Percentiles rank a stretch among this genome's conserved stretches.
Evolutionary conservation across 306 rosid species (phyloP).

Genomic region (Rosa multiflora): DNA sequence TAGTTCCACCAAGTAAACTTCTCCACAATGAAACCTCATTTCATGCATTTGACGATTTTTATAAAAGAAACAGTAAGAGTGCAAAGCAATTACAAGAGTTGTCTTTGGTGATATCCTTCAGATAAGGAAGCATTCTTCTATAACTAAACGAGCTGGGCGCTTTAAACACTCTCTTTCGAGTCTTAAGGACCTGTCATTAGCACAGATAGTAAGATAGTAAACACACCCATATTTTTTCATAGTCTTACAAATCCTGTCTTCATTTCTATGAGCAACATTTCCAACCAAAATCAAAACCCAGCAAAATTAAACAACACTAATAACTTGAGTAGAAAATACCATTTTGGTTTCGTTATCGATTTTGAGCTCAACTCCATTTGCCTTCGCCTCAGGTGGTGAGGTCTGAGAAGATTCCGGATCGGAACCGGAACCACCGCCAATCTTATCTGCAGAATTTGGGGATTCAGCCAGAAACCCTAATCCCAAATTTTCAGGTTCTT

Average conservation of each 20-base stretch:
- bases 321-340: not conserved
- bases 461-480: slow-evolving; percentile 21
- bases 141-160: slow-evolving; percentile 73
- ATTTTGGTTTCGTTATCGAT: not conserved
- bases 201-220: slow-evolving; percentile 1
- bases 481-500: slow-evolving; percentile 14
- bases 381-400: slow-evolving; percentile 25
- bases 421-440: slow-evolving; percentile 1
- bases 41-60: not conserved
- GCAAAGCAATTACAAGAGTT: slow-evolving; percentile 36
- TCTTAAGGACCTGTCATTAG: slow-evolving; percentile 46
- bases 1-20: slow-evolving; percentile 8
- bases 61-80: not conserved
- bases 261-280: not conserved
- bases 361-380: not conserved
- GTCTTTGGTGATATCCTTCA: slow-evolving; percentile 35
- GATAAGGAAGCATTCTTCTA: slow-evolving; percentile 64
- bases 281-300: not conserved
- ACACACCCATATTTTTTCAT: not conserved
- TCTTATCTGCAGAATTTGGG: not conserved
- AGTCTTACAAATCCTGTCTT: not conserved
- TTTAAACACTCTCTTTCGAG: slow-evolving; percentile 59
- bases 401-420: slow-evolving; percentile 21
- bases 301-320: not conserved
- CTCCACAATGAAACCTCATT: not conserved